Evolutionary conservation across 106 monocot species (phyloP), one percentile per base, ranked within the genome.

Genomic region (Chionographis japonica): DNA sequence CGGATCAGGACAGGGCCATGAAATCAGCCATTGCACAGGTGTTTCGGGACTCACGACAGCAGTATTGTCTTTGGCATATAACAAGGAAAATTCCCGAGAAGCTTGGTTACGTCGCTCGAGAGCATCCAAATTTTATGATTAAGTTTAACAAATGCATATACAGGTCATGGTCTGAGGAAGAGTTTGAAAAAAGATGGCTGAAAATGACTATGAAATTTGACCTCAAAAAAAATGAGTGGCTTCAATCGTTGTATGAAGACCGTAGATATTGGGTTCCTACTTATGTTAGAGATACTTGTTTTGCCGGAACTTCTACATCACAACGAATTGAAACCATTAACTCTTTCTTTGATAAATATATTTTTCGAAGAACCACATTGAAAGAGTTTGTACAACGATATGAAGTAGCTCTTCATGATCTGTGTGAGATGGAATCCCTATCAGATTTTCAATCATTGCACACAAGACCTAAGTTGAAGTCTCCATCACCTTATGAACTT

Each of bases 231-330:
- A 16, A 63, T 43, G 62, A 63, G 16, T 63, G 27, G 62, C 42
- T 63, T n/a, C 41, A 63, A 42, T 42, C 62, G 15, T 63, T 63
- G 41, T 43, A 41, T 63, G 16, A 43, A 43, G 62, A 41, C 42
- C 62, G 62, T 2, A 13, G n/a, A 42, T 17, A 41, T 5, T 63
- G 62, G 62, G 62, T 42, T 39, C 62, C 62, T 5, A 43, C 62
- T n/a, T 63, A 43, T 43, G 5, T 43, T 6, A 41, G 62, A 42
- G 42, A 63, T 4, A 63, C 62, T 13, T 40, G 12, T 43, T 63
- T 63, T 13, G 62, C 14, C 13, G 62, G 42, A 17, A n/a, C 14
- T 9, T 40, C 13, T n/a, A 41, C 42, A 10, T 4, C 62, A 13
- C 62, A 40, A 40, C 62, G 7, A n/a, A 36, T 7, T 12, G 60